These are phyloP conservation scores for Myxozyma mucilagina DNA, from an alignment of 805 yeast genomes.

Conservation along the genomic window DNA sequence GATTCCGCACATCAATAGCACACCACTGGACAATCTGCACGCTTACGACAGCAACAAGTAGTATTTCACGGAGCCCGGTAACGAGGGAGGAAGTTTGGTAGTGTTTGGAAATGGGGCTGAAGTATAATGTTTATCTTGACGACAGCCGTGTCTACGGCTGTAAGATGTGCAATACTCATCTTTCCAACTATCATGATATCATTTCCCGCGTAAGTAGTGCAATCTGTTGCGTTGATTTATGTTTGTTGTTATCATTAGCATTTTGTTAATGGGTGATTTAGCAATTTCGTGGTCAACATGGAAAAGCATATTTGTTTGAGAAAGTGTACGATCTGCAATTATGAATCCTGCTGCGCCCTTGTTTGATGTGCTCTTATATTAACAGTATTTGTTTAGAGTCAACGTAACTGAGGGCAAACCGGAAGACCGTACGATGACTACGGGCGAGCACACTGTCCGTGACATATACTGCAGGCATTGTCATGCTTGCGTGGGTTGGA, in stretches of 20 bases:
- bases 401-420: slow-evolving; percentile 45
- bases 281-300: slow-evolving; percentile 57
- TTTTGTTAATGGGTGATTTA: slow-evolving; percentile 16
- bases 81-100: neutral
- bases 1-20: neutral
- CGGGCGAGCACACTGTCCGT: slow-evolving; percentile 59
- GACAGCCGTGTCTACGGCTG: slow-evolving; percentile 44
- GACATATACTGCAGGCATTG: slow-evolving; percentile 61
- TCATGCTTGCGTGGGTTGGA: slow-evolving; percentile 60
- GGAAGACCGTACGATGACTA: slow-evolving; percentile 54
- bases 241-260: neutral
- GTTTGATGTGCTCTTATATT: neutral
- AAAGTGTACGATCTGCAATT: slow-evolving; percentile 42
- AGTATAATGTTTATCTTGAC: slow-evolving; percentile 46
- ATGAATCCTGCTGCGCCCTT: neutral
- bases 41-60: neutral
- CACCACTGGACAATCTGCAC: neutral
- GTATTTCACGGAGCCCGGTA: neutral
- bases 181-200: slow-evolving; percentile 43
- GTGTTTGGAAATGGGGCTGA: slow-evolving; percentile 47
- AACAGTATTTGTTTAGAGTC: slow-evolving; percentile 36
- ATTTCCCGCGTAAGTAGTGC: slow-evolving; percentile 42
- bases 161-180: slow-evolving; percentile 45
- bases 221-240: neutral
- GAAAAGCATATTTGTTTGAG: slow-evolving; percentile 57